Base-by-base conservation (phyloP, 495 filamentous ascomycete genomes). In the Hypomontagnella monticulosa region DNA sequence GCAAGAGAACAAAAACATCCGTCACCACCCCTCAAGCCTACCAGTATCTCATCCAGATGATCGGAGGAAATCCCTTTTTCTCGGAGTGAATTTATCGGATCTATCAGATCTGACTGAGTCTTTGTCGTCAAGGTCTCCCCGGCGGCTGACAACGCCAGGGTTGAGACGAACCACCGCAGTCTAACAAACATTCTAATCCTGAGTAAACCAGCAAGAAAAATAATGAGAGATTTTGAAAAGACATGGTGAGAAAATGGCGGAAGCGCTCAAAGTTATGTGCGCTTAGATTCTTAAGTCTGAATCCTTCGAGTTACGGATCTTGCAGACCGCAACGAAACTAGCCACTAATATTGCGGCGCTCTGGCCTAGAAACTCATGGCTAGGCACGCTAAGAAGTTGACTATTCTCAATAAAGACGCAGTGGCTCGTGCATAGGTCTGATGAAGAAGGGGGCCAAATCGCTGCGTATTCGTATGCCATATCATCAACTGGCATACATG, bases 1-100 rank as follows among this genome's bases (percentile, higher is more conserved):
- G 61, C 61, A 49, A 64, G 47, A 2, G 53, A 57, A n/a, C 61
- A 64, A 9, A 46, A 48, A 20, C 61, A 64, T 3, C 18, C 47
- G 46, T 53, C 47, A 7, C 41, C 9, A 11, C 4, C 5, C 14
- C 19, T 57, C 16, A 64, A 44, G 4, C 53, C 53, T 12, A 33
- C 14, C 12, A 19, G 37, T 16, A 51, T 50, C 38, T 52, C 61
- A 48, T 43, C 33, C 38, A 64, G 23, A 19, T 10, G 12, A 36
- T 57, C 41, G 15, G 44, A 52, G 0, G 27, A 18, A 20, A 64
- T 52, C 4, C 61, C 61, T 32, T 34, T 64, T 47, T 53, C 23
- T 12, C 12, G 37, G 0, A 58, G 54, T 12, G 41, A 27, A 19
- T 0, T 16, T 15, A 50, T 40, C 9, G 54, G 38, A 23, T 47